A percentile compares a stretch with the other conserved stretches of the same genome.
phyloP scores from a whole-genome alignment of 2,329 filamentous ascomycete genomes.

The Pestalotiopsis sp. region DNA sequence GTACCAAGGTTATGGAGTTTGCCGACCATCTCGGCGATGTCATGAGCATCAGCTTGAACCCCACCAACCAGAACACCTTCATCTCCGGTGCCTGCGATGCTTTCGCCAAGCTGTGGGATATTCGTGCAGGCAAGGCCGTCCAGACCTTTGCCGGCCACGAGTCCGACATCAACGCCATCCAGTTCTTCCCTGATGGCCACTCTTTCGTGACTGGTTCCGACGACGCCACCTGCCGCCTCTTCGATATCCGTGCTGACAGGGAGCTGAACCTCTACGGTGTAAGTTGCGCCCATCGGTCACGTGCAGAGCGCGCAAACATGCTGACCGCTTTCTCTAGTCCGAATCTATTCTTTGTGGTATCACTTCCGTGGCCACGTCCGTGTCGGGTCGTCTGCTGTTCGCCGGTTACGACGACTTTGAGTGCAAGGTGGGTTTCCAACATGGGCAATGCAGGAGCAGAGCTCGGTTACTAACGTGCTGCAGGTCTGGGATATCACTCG shows the following conservation, averaged over 20 bases:
- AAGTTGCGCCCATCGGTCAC: slow-evolving; percentile 36
- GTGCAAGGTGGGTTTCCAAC: slow-evolving; percentile 81
- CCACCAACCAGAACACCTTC: slow-evolving; percentile 98
- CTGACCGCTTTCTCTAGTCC: slow-evolving; percentile 61
- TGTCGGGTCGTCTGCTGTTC: slow-evolving; percentile 92
- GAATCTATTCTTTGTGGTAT: slow-evolving; percentile 98
- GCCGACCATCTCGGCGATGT: slow-evolving; percentile 98
- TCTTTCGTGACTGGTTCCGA: slow-evolving; percentile 98
- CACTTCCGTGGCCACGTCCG: slow-evolving; percentile 96
- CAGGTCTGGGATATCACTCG: slow-evolving; percentile 98
- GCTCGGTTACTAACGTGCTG: background rate
- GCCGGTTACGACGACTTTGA: slow-evolving; percentile 99
- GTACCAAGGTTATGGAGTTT: slow-evolving; percentile 96
- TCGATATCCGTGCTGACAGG: slow-evolving; percentile 95
- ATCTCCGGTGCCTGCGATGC: slow-evolving; percentile 99
- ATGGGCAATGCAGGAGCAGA: background rate
- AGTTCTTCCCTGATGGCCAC: slow-evolving; percentile 99
- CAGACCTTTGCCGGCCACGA: slow-evolving; percentile 99
- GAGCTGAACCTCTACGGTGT: slow-evolving; percentile 72
- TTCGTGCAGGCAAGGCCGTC: slow-evolving; percentile 95
- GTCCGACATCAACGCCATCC: slow-evolving; percentile 98
- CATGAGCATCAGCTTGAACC: slow-evolving; percentile 99
- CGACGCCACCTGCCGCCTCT: slow-evolving; percentile 94
- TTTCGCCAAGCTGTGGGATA: slow-evolving; percentile 98
- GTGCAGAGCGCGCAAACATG: slow-evolving; percentile 15